A percentile compares a stretch with the other conserved stretches of the same genome.
Conservation (phyloP, 768 basidiomycete species). For the Panaeolus cyanescens region DNA sequence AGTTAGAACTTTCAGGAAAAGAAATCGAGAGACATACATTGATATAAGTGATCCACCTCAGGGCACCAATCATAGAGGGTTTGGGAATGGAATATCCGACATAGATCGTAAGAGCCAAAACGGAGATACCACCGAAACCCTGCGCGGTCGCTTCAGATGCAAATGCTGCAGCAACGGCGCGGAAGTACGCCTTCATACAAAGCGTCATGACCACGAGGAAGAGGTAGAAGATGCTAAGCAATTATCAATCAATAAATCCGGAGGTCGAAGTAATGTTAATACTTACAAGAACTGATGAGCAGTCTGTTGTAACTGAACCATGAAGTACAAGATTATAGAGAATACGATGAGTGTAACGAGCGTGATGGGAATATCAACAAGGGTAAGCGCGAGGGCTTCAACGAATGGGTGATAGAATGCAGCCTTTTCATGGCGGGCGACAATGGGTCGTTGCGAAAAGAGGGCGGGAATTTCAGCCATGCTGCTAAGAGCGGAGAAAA, state of each 20-base stretch:
- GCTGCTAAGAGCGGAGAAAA: constrained; percentile 18
- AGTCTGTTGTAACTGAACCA: constrained; percentile 55
- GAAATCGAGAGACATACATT: constrained; percentile 40
- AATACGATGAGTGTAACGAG: constrained; percentile 47
- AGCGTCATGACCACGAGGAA: constrained; percentile 56
- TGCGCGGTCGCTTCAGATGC: constrained; percentile 50
- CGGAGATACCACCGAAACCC: constrained; percentile 47
- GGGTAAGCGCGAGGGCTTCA: constrained; percentile 51
- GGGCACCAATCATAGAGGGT: constrained; percentile 62
- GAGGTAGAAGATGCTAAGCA: constrained; percentile 53
- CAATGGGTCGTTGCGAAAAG: constrained; percentile 62
- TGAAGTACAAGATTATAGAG: constrained; percentile 58
- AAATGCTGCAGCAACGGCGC: constrained; percentile 61
- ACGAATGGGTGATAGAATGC: constrained; percentile 55
- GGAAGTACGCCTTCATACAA: constrained; percentile 75
- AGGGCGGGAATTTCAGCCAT: constrained; percentile 71
- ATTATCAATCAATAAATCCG: constrained; percentile 28
- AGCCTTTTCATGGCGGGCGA: constrained; percentile 55
- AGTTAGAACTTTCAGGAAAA: not conserved
- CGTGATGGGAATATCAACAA: constrained; percentile 64
- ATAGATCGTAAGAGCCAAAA: constrained; percentile 26
- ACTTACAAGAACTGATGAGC: constrained; percentile 45
- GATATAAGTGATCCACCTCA: constrained; percentile 65
- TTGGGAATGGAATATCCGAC: constrained; percentile 46
- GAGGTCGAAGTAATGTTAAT: constrained; percentile 18